Conservation (phyloP, 345 rosid species). For the Eutrema yunnanense region DNA sequence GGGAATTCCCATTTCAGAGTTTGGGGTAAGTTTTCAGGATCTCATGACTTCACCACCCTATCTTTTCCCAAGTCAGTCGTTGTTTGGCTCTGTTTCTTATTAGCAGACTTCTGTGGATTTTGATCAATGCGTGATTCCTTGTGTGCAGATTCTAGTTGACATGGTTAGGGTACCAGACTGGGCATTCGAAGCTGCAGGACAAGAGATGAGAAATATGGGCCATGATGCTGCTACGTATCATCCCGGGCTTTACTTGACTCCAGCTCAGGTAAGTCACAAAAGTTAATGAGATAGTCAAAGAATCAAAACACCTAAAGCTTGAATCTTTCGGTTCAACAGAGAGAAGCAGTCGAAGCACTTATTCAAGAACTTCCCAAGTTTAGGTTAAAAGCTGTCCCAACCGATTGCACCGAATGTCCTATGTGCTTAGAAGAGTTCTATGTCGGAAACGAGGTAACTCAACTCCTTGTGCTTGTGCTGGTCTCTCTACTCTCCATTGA, state of each 20-base stretch:
- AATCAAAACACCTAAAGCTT: neutral
- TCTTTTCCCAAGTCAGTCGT: too few species aligned
- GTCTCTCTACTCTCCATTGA: neutral
- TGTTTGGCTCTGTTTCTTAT: neutral
- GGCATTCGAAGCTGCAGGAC: conserved; percentile 97
- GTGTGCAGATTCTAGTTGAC: conserved; percentile 70
- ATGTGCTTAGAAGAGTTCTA: conserved; percentile 87
- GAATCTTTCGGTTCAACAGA: conserved; percentile 30
- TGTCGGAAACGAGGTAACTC: conserved; percentile 71
- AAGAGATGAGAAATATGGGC: conserved; percentile 74
- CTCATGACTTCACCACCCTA: conserved; percentile 8
- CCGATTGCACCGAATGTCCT: conserved; percentile 87
- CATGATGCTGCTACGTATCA: conserved; percentile 76
- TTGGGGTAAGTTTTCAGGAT: conserved; percentile 50
- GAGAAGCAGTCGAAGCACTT: conserved; percentile 88
- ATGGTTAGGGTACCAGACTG: conserved; percentile 88
- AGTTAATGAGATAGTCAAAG: neutral
- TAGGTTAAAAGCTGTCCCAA: conserved; percentile 80
- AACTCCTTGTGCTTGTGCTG: neutral
- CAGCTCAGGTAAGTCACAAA: conserved; percentile 32
- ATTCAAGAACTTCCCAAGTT: conserved; percentile 92
- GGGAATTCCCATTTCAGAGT: conserved; percentile 86
- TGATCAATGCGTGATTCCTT: neutral
- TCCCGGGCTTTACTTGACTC: conserved; percentile 82
- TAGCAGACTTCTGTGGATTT: neutral